Evolutionary conservation across 176 grass and related monocot genomes (phyloP), one percentile per base, ranked within the genome.

Genomic region (Carex scoparia): DNA sequence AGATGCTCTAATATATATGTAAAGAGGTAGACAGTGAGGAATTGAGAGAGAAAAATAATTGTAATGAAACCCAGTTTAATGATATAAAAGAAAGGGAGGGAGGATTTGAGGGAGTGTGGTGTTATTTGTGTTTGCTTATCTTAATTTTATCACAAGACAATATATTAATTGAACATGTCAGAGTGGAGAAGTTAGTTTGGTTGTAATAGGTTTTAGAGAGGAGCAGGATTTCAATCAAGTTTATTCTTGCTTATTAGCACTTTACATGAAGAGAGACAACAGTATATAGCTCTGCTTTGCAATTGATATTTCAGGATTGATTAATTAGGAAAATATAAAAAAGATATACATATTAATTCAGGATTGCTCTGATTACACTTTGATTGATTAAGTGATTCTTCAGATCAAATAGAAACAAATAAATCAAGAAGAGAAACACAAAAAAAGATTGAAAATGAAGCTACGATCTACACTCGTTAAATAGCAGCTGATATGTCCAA

Each of bases 341-440:
- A 57, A 76, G 10, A 79, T 58, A 30, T 58, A 58, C 30, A 79
- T 16, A 72, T 58, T 58, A 35, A 79, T 35, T 37, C 7, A 79
- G 53, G 53, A 58, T 57, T 79, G 74, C 58, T 79, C 51, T 79
- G 30, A 79, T 79, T 58, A 13, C 74, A 58, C 73, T 33, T 33
- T 16, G 14, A 56, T 12, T 79, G 5, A 16, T 78, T 16, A 58
- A 79, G 30, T 58, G 51, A 31, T 10, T 48, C n/a, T 81, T 82
- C 79, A 44, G 42, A 82, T 65, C 79, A 65, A 82, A 31, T 81
- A 65, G 35, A 82, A 30, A 65, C n/a, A 14, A 65, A 64, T 44
- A 37, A 65, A 32, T 57, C 15, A 61, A 12, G 5, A 80, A 59
- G 16, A 49, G 10, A 54, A 81, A 48, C 54, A 58, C 19, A 79